These are phyloP conservation scores for Alternaria consortialis DNA, from an alignment of 2,329 filamentous ascomycete genomes.

Conservation along the genomic window DNA sequence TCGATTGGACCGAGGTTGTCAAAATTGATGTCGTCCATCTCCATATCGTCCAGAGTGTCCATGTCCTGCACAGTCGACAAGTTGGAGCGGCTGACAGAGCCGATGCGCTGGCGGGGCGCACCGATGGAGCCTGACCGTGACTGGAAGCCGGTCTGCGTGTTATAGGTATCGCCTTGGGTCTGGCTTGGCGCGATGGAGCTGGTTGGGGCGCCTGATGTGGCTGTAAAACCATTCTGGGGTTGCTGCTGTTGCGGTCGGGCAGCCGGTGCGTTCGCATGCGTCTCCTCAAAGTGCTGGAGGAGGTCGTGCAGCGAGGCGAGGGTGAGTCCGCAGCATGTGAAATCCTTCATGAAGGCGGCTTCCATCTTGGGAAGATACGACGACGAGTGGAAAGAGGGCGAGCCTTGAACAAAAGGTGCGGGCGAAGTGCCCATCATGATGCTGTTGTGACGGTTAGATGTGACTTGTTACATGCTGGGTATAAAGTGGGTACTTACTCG, in stretches of 20 bases:
- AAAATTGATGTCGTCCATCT: slow-evolving; percentile 95
- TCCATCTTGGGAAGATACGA: slow-evolving; percentile 97
- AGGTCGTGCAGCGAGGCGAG: slow-evolving; percentile 93
- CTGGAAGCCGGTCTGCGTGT: slow-evolving; percentile 51
- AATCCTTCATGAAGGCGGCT: slow-evolving; percentile 97
- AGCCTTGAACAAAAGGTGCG: slow-evolving; percentile 76
- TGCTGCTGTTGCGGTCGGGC: slow-evolving; percentile 61
- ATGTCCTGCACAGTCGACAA: slow-evolving; percentile 65
- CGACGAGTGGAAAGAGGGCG: slow-evolving; percentile 95
- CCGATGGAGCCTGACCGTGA: slow-evolving; percentile 51
- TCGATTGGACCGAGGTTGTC: slow-evolving; percentile 73
- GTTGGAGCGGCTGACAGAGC: slow-evolving; percentile 52
- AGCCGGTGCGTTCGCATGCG: slow-evolving; percentile 77
- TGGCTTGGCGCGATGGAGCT: slow-evolving; percentile 57
- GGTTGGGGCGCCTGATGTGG: slow-evolving; percentile 36
- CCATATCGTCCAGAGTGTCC: slow-evolving; percentile 91
- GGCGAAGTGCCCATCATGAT: slow-evolving; percentile 99
- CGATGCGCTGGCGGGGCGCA: slow-evolving; percentile 52
- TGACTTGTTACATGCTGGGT: slow-evolving; percentile 13
- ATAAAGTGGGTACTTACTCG: slow-evolving; percentile 74
- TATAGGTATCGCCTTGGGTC: slow-evolving; percentile 48
- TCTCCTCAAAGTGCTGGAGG: slow-evolving; percentile 95
- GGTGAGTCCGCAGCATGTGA: slow-evolving; percentile 90
- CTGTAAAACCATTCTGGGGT: slow-evolving; percentile 54
- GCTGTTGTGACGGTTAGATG: slow-evolving; percentile 60